A percentile compares a stretch with the other conserved stretches of the same genome.
These are phyloP conservation scores for Elaeis guineensis DNA, from an alignment of 176 grass and related monocot genomes.

Conservation along the genomic window DNA sequence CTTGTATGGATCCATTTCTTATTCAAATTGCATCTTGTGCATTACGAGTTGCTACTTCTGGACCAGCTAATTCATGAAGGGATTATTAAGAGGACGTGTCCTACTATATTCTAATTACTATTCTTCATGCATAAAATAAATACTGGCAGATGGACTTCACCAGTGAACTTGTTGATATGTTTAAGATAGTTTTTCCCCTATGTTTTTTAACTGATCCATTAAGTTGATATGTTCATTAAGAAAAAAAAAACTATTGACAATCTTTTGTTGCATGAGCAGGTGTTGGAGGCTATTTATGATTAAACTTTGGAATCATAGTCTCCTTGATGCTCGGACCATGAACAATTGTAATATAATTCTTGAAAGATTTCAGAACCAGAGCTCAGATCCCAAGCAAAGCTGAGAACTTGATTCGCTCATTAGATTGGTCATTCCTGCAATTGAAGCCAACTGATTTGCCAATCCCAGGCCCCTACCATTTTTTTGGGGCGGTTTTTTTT, in stretches of 20 bases:
- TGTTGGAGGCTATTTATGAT: slow-evolving; percentile 71
- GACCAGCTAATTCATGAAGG: no score
- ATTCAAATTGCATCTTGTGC: no score
- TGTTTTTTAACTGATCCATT: not conserved
- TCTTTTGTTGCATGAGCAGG: slow-evolving; percentile 29
- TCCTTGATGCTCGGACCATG: slow-evolving; percentile 61
- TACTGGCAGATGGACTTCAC: no score
- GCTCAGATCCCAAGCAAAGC: slow-evolving; percentile 13
- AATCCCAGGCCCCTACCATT: not conserved
- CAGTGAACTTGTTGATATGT: no score
- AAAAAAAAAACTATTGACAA: not conserved
- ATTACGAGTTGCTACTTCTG: no score
- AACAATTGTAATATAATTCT: slow-evolving; percentile 61
- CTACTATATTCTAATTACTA: no score
- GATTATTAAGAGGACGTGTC: no score
- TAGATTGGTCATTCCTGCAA: not conserved
- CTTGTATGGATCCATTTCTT: no score
- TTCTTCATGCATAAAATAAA: no score
- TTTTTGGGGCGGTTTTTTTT: slow-evolving; percentile 2
- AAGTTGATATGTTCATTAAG: no score
- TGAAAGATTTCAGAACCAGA: slow-evolving; percentile 23
- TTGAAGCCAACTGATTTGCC: not conserved
- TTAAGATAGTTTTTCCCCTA: not conserved
- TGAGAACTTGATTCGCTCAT: not conserved
- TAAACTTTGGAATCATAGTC: slow-evolving; percentile 93